Percentiles rank a stretch among this genome's conserved stretches.
These are phyloP conservation scores for Endotrypanum monterogeii DNA, from an alignment of 208 protist species.

Conservation along the genomic window DNA sequence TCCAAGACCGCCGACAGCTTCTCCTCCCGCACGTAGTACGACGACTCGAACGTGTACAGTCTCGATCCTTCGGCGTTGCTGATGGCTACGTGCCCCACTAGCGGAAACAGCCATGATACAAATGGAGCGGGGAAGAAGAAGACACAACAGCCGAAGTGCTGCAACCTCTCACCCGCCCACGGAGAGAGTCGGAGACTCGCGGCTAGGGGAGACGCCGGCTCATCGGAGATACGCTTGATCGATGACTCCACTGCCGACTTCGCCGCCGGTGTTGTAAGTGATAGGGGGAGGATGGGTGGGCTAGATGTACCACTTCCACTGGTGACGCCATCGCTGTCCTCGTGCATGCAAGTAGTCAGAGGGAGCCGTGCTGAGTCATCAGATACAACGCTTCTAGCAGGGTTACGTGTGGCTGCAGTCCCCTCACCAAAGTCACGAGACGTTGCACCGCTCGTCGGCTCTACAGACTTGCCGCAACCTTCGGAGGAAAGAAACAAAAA, in stretches of 20 bases:
- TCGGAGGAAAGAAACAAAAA: background rate
- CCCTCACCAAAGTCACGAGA: background rate
- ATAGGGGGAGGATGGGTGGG: background rate
- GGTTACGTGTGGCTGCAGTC: background rate
- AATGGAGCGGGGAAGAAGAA: slow-evolving; percentile 86
- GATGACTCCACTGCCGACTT: background rate
- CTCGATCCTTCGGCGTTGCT: slow-evolving; percentile 69
- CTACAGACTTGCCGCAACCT: background rate
- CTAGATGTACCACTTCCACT: background rate
- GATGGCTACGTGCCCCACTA: slow-evolving; percentile 83
- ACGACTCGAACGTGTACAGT: slow-evolving; percentile 71
- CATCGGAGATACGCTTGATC: background rate
- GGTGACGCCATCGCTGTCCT: background rate
- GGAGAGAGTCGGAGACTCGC: slow-evolving; percentile 4
- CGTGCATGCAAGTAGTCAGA: background rate
- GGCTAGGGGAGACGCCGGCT: slow-evolving; percentile 6
- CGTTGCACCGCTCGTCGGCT: background rate
- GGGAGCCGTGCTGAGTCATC: background rate
- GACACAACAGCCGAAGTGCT: slow-evolving; percentile 83
- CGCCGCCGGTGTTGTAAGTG: background rate
- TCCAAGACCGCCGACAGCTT: slow-evolving; percentile 48
- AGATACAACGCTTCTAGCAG: background rate
- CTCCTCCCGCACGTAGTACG: slow-evolving; percentile 72
- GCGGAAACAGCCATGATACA: slow-evolving; percentile 80
- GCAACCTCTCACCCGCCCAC: slow-evolving; percentile 17